Percentiles rank a stretch among this genome's conserved stretches.
phyloP scores from a whole-genome alignment of 306 rosid genomes.

The Vachellia collinsii region DNA sequence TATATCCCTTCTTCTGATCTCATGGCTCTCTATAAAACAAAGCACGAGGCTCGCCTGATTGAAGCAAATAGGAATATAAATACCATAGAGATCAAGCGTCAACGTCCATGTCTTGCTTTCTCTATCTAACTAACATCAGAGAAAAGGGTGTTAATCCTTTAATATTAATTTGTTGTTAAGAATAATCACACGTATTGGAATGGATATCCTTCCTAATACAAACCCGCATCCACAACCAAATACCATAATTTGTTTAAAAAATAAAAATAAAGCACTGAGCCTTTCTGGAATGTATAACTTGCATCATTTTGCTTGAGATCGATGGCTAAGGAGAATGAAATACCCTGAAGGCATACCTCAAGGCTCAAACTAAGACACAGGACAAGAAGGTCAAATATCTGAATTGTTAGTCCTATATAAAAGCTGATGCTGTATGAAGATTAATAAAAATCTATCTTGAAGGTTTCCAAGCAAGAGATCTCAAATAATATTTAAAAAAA shows the following conservation, averaged over 20 bases:
- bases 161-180: slow-evolving; percentile 1
- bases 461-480: slow-evolving; percentile 26
- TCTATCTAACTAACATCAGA: slow-evolving; percentile 19
- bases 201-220: neutral
- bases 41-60: slow-evolving; percentile 33
- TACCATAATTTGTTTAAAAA: too few species aligned
- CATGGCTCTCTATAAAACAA: slow-evolving; percentile 25
- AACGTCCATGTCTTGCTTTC: slow-evolving; percentile 29
- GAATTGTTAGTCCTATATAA: slow-evolving; percentile 33
- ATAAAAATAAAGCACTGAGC: neutral
- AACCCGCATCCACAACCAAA: neutral
- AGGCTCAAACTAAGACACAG: neutral
- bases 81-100: slow-evolving; percentile 29
- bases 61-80: slow-evolving; percentile 4
- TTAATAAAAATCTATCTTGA: slow-evolving; percentile 21
- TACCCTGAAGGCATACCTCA: slow-evolving; percentile 29
- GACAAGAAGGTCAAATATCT: slow-evolving; percentile 38
- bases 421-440: slow-evolving; percentile 44
- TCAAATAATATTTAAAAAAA: slow-evolving; percentile 17
- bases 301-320: slow-evolving; percentile 25
- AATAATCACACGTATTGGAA: neutral
- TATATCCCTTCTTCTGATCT: slow-evolving; percentile 23
- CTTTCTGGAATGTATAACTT: slow-evolving; percentile 23
- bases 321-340: slow-evolving; percentile 25
- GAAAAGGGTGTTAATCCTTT: neutral